Evolutionary conservation across 2,329 filamentous ascomycete genomes (phyloP), one percentile per base, ranked within the genome.

Genomic region (Fusarium tanahbumbuense): DNA sequence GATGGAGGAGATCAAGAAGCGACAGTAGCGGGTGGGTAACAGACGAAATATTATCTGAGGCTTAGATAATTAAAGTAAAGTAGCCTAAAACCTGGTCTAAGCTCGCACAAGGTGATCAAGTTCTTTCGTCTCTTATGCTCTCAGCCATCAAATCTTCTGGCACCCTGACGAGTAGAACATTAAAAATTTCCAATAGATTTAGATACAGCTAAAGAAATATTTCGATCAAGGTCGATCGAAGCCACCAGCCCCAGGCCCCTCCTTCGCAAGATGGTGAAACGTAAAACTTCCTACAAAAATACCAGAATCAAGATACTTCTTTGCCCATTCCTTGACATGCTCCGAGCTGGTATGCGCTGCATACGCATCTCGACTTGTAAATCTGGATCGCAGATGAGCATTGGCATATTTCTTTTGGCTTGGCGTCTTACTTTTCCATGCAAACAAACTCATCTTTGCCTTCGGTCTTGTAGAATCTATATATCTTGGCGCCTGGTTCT

Each of bases 391-490:
- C 0, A 2, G 6, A 8, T 64, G 18, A 64, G 45, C 6, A 13
- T 3, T 15, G 5, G 0, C 5, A 37, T 0, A 16, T 11, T n/a
- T 16, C 22, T 6, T 2, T 20, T 32, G 2, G 30, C 7, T 2
- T 7, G 10, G 2, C 1, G 11, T 11, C 50, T 28, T 41, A 32
- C 61, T 64, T 64, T 6, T 64, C 61, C 16, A 64, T 47, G 16
- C 45, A 64, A 2, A 64, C 60, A 1, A 59, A 64, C 9, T 64
- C 60, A 4, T 64, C 32, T 13, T 64, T 50, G 1, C 45, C 52
- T 18, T 64, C 61, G 1, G 60, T 59, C 13, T 64, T 64, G 16
- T 59, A 64, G 22, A 64, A 64, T 3, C 61, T 64, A 22, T 64
- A 64, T 8, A 64, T 59, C 18, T 59, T 64, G 16, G 61, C 61